These are phyloP conservation scores for Albophoma yamanashiensis DNA, from an alignment of 2,329 filamentous ascomycete genomes.

Conservation along the genomic window DNA sequence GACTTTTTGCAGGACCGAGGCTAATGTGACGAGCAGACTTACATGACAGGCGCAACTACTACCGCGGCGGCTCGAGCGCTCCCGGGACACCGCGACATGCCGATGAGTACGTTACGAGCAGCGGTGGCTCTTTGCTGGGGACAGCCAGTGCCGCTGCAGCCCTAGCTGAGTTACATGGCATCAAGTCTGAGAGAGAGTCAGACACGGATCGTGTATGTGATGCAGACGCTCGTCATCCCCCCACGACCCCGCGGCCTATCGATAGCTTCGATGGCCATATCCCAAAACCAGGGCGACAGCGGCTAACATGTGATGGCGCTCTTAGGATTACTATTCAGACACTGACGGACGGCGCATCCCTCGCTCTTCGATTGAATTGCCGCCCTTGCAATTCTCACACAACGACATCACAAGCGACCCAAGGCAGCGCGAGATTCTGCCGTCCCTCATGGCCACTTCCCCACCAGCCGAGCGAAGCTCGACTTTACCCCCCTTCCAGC, in stretches of 20 bases:
- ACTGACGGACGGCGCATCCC: conserved; percentile 53
- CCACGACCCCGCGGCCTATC: conserved; percentile 14
- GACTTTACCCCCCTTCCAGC: conserved; percentile 74
- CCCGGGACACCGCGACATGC: conserved; percentile 58
- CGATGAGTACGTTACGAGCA: conserved; percentile 53
- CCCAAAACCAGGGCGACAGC: not conserved
- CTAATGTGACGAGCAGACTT: conserved; percentile 28
- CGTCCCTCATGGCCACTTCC: conserved; percentile 71
- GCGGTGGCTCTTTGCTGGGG: conserved; percentile 34
- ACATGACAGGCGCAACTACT: conserved; percentile 39
- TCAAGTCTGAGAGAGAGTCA: conserved; percentile 67
- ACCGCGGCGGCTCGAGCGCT: conserved; percentile 54
- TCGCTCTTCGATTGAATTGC: conserved; percentile 61
- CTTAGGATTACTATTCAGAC: conserved; percentile 59
- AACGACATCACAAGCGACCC: conserved; percentile 64
- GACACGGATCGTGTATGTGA: conserved; percentile 64
- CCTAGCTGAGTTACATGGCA: conserved; percentile 69
- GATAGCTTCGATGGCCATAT: conserved; percentile 9
- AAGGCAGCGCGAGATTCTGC: conserved; percentile 63
- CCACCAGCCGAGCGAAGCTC: conserved; percentile 72
- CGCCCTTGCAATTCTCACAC: conserved; percentile 50
- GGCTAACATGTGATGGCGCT: conserved; percentile 2
- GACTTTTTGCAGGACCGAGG: conserved; percentile 1
- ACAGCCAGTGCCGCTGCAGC: conserved; percentile 69
- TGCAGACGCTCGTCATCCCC: not conserved